These are phyloP conservation scores for Penicillium paxilli DNA, from an alignment of 495 filamentous ascomycete genomes.

Conservation along the genomic window DNA sequence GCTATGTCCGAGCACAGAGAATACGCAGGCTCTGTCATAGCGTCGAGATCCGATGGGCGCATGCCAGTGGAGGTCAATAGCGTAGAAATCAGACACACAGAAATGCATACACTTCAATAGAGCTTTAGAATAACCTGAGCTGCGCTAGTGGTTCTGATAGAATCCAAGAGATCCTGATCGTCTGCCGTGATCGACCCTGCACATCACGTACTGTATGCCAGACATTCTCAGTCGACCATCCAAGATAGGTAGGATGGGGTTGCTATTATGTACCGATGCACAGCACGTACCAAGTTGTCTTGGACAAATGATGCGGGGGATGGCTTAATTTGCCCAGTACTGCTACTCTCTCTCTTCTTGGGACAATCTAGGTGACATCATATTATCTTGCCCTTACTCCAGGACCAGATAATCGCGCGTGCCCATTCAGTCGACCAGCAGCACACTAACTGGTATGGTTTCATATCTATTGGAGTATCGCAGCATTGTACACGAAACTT, in stretches of 20 bases:
- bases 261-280: conserved; percentile 5
- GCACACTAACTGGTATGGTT: conserved; percentile 10
- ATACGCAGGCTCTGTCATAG: conserved; percentile 10
- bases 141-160: neutral
- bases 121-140: neutral
- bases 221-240: conserved; percentile 2
- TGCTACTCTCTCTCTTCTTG: neutral
- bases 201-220: conserved; percentile 14
- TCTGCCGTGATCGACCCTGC: conserved; percentile 12
- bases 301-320: conserved; percentile 1
- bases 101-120: neutral
- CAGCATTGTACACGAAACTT: neutral
- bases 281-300: conserved; percentile 5
- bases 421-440: conserved; percentile 14
- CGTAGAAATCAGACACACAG: neutral
- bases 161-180: neutral
- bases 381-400: conserved; percentile 16
- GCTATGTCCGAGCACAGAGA: neutral
- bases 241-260: neutral
- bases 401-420: conserved; percentile 4
- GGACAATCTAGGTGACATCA: conserved; percentile 20
- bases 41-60: conserved; percentile 8
- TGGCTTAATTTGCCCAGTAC: neutral
- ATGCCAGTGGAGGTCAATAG: conserved; percentile 19
- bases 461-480: conserved; percentile 5